Evolutionary conservation across 768 basidiomycete genomes (phyloP), one percentile per base, ranked within the genome.

Genomic region (Boletellus sp.): DNA sequence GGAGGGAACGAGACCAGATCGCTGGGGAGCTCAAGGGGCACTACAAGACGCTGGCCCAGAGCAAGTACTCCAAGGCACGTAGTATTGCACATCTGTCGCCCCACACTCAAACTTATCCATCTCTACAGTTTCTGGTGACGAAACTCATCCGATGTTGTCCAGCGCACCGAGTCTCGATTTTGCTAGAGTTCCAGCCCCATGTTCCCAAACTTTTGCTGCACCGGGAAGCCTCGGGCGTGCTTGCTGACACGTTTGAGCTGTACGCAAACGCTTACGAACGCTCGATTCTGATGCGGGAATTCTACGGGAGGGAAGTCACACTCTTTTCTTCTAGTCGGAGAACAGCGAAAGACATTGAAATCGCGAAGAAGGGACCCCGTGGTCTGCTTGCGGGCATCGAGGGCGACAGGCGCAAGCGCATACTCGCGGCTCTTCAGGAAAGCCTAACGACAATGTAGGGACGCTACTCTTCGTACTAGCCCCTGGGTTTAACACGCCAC

Each of bases 211-310:
- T 96, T 40, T 75, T 97, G 7, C 75, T 90, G 13, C 94, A 96
- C 65, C 79, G 87, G 4, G 88, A 95, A 52, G 91, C 94, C 0
- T 82, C 90, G 1, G 75, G 80, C 3, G 85, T 92, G 8, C 75
- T 97, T 11, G 87, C 92, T 1, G 93, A 95, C 60, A 79, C 91
- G 1, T 97, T 87, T 60, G 93, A 94, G 63, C 77, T 94, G 0
- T 88, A 92, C 60, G 79, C 86, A 7, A 91, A 92, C 44, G 83
- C 90, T 1, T 89, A 88, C 56, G 92, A 95, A 59, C 81, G 90
- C 17, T 78, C 85, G 0, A 72, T 91, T 19, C 74, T 97, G 6
- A 72, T 95, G 6, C 81, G 86, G 16, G 90, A 93, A 52, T 92
- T 96, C 55, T 97, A 93, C 56, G 94, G 94, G 13, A 90, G 88